phyloP scores from a whole-genome alignment of 768 basidiomycete species.

The Rhizopogon salebrosus region DNA sequence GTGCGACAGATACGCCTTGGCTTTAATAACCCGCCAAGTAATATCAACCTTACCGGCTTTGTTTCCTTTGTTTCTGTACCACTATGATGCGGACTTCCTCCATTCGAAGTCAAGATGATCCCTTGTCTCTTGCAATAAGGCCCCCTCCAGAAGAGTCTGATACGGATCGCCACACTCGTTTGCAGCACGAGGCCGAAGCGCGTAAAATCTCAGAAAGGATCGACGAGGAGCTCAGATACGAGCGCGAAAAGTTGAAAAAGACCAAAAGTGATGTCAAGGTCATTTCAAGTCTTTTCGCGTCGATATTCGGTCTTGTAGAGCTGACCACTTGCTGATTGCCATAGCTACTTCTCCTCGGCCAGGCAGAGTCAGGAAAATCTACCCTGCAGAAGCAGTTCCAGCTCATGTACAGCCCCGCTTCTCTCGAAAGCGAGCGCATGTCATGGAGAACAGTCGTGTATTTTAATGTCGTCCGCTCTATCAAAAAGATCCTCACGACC shows the following conservation, averaged over 20 bases:
- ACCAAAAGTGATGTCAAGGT: constrained; percentile 77
- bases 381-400: constrained; percentile 78
- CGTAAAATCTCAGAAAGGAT: constrained; percentile 75
- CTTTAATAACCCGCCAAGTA: neutral
- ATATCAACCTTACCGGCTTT: constrained; percentile 9
- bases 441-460: constrained; percentile 74
- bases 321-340: constrained; percentile 16
- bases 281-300: constrained; percentile 1
- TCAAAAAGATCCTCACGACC: constrained; percentile 63
- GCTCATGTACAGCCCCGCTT: constrained; percentile 73
- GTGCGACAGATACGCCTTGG: constrained; percentile 20
- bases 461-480: constrained; percentile 68
- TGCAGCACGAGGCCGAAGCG: constrained; percentile 66
- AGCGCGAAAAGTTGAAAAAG: constrained; percentile 60
- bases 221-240: constrained; percentile 71
- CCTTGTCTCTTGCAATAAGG: constrained; percentile 59
- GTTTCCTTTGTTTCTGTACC: constrained; percentile 26
- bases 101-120: constrained; percentile 71
- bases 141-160: constrained; percentile 67
- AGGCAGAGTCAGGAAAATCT: constrained; percentile 76
- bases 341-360: constrained; percentile 70
- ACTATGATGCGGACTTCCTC: constrained; percentile 64
- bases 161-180: constrained; percentile 52
- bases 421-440: constrained; percentile 61
- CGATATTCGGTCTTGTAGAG: neutral